phyloP scores from a whole-genome alignment of 352 stramenopile species.

The Phytophthora citricola region DNA sequence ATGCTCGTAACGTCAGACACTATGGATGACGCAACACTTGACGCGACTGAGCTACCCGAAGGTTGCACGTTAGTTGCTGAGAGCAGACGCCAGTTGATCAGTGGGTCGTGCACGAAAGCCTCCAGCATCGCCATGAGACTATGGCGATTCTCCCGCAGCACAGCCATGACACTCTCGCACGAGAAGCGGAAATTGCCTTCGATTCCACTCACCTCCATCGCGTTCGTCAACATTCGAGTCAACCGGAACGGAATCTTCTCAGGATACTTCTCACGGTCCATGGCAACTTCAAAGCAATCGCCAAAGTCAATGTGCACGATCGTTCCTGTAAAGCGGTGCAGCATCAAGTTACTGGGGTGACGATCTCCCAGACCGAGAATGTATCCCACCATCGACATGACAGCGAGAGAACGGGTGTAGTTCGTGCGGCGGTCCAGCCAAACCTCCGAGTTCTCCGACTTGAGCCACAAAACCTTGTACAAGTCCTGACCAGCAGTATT shows the following conservation, averaged over 20 bases:
- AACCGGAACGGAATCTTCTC: slow-evolving; percentile 99
- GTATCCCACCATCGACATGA: slow-evolving; percentile 99
- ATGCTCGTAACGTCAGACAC: slow-evolving; percentile 41
- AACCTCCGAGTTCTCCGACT: slow-evolving; percentile 97
- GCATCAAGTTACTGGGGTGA: slow-evolving; percentile 99
- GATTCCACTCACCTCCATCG: slow-evolving; percentile 98
- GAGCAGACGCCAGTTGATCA: slow-evolving; percentile 97
- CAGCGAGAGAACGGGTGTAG: slow-evolving; percentile 97
- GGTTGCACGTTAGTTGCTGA: slow-evolving; percentile 61
- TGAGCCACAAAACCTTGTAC: slow-evolving; percentile 96
- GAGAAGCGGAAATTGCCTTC: slow-evolving; percentile 99
- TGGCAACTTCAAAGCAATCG: slow-evolving; percentile 98
- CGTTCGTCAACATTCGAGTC: slow-evolving; percentile 98
- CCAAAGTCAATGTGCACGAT: slow-evolving; percentile 99
- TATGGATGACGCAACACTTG: slow-evolving; percentile 39
- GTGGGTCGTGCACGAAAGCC: slow-evolving; percentile 99
- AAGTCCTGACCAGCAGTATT: slow-evolving; percentile 97
- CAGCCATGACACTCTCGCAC: slow-evolving; percentile 97
- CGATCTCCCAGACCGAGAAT: slow-evolving; percentile 99
- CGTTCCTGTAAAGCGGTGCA: slow-evolving; percentile 97
- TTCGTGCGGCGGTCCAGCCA: slow-evolving; percentile 98
- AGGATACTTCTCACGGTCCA: slow-evolving; percentile 99
- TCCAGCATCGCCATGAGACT: slow-evolving; percentile 99
- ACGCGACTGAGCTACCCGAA: slow-evolving; percentile 45
- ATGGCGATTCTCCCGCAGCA: slow-evolving; percentile 97